These are phyloP conservation scores for Aspergillus ellipticus DNA, from an alignment of 495 filamentous ascomycete genomes.

Conservation along the genomic window DNA sequence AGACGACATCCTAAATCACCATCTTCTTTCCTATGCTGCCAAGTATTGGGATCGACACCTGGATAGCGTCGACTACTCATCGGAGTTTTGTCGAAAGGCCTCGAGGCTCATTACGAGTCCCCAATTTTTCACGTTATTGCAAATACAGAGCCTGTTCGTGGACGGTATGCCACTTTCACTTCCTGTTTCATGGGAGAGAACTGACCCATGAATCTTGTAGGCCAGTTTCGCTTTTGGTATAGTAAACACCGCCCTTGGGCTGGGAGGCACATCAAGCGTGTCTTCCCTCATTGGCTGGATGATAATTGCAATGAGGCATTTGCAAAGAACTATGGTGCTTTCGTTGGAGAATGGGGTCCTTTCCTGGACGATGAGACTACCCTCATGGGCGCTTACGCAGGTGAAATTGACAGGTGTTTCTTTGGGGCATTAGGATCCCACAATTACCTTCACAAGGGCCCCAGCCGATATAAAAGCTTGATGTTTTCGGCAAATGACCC, in stretches of 20 bases:
- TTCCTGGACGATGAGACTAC: neutral
- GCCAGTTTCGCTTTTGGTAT: neutral
- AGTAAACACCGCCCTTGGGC: neutral
- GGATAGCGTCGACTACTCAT: neutral
- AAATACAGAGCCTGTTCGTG: slow-evolving; percentile 1
- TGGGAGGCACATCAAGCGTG: neutral
- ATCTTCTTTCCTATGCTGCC: neutral
- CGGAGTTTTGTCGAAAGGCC: neutral
- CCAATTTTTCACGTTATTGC: slow-evolving; percentile 2
- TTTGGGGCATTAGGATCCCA: slow-evolving; percentile 1
- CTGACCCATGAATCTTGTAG: neutral
- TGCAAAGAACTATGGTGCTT: neutral
- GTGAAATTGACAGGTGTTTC: slow-evolving; percentile 6
- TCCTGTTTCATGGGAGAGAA: neutral
- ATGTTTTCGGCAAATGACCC: neutral
- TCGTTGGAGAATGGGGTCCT: slow-evolving; percentile 2
- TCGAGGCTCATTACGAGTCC: neutral
- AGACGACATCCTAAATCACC: neutral
- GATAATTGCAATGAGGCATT: neutral
- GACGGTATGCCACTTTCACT: neutral
- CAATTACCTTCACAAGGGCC: slow-evolving; percentile 1
- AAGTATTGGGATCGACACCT: slow-evolving; percentile 6
- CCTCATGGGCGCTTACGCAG: neutral
- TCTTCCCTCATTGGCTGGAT: slow-evolving; percentile 4
- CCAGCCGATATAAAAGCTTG: neutral